Percentiles rank a stretch among this genome's conserved stretches.
Evolutionary conservation across 2,329 filamentous ascomycete genomes (phyloP).

Genomic region (Xylaria sp.): DNA sequence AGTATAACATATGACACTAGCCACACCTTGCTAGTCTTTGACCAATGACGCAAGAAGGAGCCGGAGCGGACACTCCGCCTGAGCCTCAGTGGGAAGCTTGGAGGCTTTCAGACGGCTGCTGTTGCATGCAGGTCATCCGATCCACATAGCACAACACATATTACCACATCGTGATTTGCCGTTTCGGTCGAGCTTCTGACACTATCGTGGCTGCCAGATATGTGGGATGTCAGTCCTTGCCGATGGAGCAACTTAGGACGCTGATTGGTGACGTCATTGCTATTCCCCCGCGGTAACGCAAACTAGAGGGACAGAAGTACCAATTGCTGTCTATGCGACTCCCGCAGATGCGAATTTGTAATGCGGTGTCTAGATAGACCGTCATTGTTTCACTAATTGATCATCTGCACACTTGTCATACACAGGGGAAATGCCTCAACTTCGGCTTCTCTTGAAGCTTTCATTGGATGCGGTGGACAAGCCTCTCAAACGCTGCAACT

Average conservation of each 20-base stretch:
- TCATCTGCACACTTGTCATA: not conserved
- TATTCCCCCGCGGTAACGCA: not conserved
- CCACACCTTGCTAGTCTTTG: not conserved
- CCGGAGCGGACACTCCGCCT: constrained; percentile 28
- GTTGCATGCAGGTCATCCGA: not conserved
- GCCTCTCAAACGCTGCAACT: not conserved
- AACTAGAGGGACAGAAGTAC: not conserved
- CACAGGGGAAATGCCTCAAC: not conserved
- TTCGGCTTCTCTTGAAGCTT: not conserved
- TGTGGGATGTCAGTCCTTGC: not conserved
- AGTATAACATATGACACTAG: not conserved
- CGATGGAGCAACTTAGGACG: not conserved
- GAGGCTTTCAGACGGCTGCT: not conserved
- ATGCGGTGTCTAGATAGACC: not conserved
- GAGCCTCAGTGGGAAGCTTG: constrained; percentile 1
- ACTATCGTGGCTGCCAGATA: constrained; percentile 3
- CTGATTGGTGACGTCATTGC: constrained; percentile 15
- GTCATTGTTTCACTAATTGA: not conserved
- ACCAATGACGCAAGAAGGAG: constrained; percentile 6
- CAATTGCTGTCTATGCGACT: not conserved
- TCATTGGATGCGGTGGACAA: not conserved
- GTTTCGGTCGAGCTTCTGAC: constrained; percentile 12
- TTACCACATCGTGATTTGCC: not conserved
- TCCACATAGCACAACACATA: not conserved
- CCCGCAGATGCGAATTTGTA: not conserved